phyloP scores from a whole-genome alignment of 1,284 basidiomycete species.

The Leucoagaricus sp. region DNA sequence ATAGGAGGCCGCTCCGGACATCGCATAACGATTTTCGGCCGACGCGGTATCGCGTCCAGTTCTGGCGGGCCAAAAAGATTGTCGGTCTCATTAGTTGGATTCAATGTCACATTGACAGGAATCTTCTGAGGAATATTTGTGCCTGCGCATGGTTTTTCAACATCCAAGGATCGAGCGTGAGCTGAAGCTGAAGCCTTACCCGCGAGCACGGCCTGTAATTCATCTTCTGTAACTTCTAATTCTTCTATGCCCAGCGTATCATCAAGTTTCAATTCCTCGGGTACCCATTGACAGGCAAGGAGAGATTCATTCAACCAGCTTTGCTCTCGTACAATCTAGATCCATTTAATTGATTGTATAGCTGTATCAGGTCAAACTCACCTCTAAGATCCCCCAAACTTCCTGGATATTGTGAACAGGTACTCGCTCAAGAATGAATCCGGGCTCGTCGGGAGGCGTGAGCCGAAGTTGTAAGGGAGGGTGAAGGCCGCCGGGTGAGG shows the following conservation, averaged over 20 bases:
- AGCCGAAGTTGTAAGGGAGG: constrained; percentile 70
- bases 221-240: constrained; percentile 46
- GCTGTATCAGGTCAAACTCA: constrained; percentile 27
- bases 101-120: constrained; percentile 61
- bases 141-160: constrained; percentile 34
- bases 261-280: constrained; percentile 43
- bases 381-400: constrained; percentile 72
- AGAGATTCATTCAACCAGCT: constrained; percentile 77
- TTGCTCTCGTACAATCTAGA: constrained; percentile 72
- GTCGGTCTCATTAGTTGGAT: constrained; percentile 33
- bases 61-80: constrained; percentile 44
- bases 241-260: constrained; percentile 32
- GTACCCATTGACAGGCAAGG: constrained; percentile 55
- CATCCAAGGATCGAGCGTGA: background rate
- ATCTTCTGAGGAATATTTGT: constrained; percentile 53
- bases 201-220: constrained; percentile 55
- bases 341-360: background rate
- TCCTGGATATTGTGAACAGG: constrained; percentile 71
- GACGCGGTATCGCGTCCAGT: constrained; percentile 35
- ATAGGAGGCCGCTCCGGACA: constrained; percentile 62
- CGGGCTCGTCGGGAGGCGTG: constrained; percentile 66
- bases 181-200: constrained; percentile 33
- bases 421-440: constrained; percentile 66
- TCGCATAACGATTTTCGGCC: constrained; percentile 50
- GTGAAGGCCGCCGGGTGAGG: constrained; percentile 61